These are phyloP conservation scores for Fraxinus nigra DNA, from an alignment of 305 asterid genomes.

Conservation along the genomic window DNA sequence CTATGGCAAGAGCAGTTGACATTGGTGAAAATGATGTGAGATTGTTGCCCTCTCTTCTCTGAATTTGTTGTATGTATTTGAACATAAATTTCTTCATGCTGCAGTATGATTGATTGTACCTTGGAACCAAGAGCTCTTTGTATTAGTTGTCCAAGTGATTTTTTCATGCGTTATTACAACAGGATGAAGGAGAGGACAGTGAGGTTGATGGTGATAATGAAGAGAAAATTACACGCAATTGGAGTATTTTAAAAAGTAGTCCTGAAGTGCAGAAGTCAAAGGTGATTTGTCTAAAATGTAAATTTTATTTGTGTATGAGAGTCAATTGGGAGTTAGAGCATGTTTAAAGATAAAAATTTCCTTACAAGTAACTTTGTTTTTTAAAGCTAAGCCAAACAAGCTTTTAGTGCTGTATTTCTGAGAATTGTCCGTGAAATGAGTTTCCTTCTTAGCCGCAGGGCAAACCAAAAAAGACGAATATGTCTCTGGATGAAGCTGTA, in stretches of 20 bases:
- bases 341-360: not conserved
- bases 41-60: constrained; percentile 9
- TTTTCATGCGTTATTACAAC: constrained; percentile 11
- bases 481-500: constrained; percentile 86
- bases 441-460: constrained; percentile 35
- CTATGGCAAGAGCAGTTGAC: constrained; percentile 94
- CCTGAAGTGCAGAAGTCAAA: constrained; percentile 59
- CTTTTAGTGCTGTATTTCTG: not conserved
- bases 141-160: not conserved
- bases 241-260: constrained; percentile 81
- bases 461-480: constrained; percentile 53
- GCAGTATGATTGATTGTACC: not conserved
- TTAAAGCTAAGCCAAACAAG: not conserved
- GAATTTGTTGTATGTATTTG: not conserved
- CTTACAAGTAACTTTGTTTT: not conserved
- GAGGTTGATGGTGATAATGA: constrained; percentile 62
- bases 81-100: not conserved
- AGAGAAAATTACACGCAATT: constrained; percentile 66
- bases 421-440: not conserved
- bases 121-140: not conserved
- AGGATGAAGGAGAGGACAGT: constrained; percentile 89
- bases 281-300: constrained; percentile 35
- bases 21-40: constrained; percentile 94
- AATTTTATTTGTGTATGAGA: not conserved
- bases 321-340: not conserved